Percentiles rank a stretch among this genome's conserved stretches.
These are phyloP conservation scores for Chiua virens DNA, from an alignment of 768 basidiomycete genomes.

Conservation along the genomic window DNA sequence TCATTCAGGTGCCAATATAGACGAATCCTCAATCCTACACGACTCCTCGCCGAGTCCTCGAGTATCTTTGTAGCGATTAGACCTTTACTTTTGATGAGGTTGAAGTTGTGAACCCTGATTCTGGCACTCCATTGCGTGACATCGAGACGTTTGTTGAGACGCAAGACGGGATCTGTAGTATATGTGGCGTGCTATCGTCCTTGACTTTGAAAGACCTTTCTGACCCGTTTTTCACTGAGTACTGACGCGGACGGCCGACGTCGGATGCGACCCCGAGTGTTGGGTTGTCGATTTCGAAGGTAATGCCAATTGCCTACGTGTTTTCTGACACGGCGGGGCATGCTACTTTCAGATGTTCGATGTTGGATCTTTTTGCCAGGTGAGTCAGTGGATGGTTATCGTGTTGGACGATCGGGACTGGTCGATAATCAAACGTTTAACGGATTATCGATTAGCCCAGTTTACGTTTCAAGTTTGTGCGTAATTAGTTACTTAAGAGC, in stretches of 20 bases:
- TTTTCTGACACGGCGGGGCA: slow-evolving; percentile 43
- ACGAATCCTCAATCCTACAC: slow-evolving; percentile 88
- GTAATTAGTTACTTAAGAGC: no score
- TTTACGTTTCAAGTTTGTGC: no score
- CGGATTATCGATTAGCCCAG: no score
- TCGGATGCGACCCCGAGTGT: slow-evolving; percentile 65
- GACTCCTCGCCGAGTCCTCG: slow-evolving; percentile 71
- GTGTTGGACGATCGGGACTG: no score
- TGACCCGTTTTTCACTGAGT: slow-evolving; percentile 80
- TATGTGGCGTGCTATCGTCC: slow-evolving; percentile 18
- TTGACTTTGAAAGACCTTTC: slow-evolving; percentile 65
- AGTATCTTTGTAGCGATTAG: slow-evolving; percentile 68
- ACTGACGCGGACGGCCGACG: slow-evolving; percentile 82
- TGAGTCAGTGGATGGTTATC: no score
- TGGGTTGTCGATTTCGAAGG: slow-evolving; percentile 58
- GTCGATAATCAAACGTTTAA: no score
- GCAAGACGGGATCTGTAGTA: slow-evolving; percentile 55
- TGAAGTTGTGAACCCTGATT: slow-evolving; percentile 67
- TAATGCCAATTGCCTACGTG: slow-evolving; percentile 51
- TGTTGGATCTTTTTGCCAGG: background rate
- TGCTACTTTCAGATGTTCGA: slow-evolving; percentile 8
- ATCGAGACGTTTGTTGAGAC: slow-evolving; percentile 63
- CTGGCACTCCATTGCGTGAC: slow-evolving; percentile 60
- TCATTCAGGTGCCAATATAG: slow-evolving; percentile 80
- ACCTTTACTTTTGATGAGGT: slow-evolving; percentile 76